Evolutionary conservation across 1,139 yeast species (phyloP).

Genomic region (Nadsonia starkeyi-henricii): DNA sequence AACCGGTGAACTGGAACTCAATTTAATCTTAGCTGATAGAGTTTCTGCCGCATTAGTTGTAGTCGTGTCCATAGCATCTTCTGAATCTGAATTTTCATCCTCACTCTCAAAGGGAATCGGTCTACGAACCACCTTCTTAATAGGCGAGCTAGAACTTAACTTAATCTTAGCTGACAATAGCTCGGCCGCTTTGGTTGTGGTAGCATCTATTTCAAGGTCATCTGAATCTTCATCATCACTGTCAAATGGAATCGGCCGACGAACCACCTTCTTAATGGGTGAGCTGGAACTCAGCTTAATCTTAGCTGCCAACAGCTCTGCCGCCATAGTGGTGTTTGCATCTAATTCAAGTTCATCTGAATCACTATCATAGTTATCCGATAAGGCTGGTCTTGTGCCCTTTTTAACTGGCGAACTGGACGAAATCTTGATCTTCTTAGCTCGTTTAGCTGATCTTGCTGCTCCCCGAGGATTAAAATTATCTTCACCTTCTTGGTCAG

Average conservation of each 20-base stretch:
- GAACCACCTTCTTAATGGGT: background rate
- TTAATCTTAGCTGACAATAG: background rate
- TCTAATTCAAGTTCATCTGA: too few species aligned
- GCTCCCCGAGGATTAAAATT: constrained; percentile 9
- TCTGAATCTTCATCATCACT: background rate
- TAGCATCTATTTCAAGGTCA: too few species aligned
- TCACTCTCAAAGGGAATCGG: too few species aligned
- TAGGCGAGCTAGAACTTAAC: background rate
- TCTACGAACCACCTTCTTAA: background rate
- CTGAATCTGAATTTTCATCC: background rate
- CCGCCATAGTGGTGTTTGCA: too few species aligned
- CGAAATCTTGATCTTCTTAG: constrained; percentile 1
- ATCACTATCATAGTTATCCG: background rate
- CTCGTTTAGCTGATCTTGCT: constrained; percentile 4
- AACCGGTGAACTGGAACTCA: background rate
- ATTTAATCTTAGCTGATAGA: background rate
- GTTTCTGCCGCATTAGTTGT: background rate
- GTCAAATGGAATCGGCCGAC: too few species aligned
- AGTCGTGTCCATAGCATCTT: background rate
- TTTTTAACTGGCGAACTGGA: constrained; percentile 1
- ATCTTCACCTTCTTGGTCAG: too few species aligned
- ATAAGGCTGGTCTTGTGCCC: constrained; percentile 1
- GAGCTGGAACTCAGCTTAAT: background rate
- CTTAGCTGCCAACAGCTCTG: too few species aligned
- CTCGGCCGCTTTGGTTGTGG: too few species aligned